Evolutionary conservation across 192 early-diverging fungal genomes (phyloP), one percentile per base, ranked within the genome.

Genomic region (Entomortierella parvispora): DNA sequence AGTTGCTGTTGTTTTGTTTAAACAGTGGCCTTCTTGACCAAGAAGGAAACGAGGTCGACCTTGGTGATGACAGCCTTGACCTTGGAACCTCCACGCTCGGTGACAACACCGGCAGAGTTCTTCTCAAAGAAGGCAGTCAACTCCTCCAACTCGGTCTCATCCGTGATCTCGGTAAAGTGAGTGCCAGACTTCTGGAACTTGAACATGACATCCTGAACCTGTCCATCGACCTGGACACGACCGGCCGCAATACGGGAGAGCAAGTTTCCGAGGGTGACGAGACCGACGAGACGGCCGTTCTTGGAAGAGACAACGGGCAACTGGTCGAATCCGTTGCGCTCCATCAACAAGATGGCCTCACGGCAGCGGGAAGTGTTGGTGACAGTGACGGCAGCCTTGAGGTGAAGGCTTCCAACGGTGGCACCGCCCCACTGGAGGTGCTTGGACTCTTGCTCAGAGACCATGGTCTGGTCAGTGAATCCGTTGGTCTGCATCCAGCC

Each of bases 401-500:
- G 88, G 34, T 89, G 77, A 15, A 99, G 88, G 80, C 95, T 91
- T 47, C 79, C 82, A 40, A 97, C 91, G 28, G 86, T 92, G 52
- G 95, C 95, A 47, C 95, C 95, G 45, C 83, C 80, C 84, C 90
- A 96, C 56, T 93, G 90, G 44, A 83, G 81, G 64, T 93, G 85
- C 59, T 87, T 89, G 58, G 69, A 79, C 55, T 80, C 84, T 57
- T 89, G 90, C 65, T 89, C 90, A 50, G 86, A 83, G 56, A 85
- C 84, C 60, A 91, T 88, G 57, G 82, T 80, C 20, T 89, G 86
- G 77, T 99, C 97, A 44, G 92, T 86, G 86, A 96, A 99, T 46
- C 93, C 95, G 80, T 90, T 88, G 55, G 79, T 76, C 62, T 88
- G 88, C 96, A 99, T 98, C 97, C 96, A 99, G 43, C 92, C 93